Conservation (phyloP, 106 monocot species). For the Iris macrosiphon region DNA sequence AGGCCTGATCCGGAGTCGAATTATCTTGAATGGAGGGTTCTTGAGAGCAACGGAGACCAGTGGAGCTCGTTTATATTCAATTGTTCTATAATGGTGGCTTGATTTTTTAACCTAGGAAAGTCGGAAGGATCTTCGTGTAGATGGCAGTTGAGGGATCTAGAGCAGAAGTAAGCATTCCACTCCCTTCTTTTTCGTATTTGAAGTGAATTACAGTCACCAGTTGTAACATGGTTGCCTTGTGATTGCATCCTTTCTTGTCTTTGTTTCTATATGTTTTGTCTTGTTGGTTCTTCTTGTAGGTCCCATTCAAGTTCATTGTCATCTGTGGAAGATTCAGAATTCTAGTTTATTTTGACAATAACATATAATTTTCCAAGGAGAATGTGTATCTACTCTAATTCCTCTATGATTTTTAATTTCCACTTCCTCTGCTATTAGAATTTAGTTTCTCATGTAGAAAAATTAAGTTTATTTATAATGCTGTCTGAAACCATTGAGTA, state of each 20-base stretch:
- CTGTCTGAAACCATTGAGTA: too few species aligned
- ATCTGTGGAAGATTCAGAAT: too few species aligned
- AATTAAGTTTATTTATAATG: too few species aligned
- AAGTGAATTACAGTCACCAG: neutral
- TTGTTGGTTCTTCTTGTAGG: neutral
- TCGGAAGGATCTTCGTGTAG: neutral
- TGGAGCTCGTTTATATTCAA: slow-evolving; percentile 37
- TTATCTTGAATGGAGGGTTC: slow-evolving; percentile 18
- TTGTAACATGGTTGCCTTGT: slow-evolving; percentile 2
- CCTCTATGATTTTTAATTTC: too few species aligned
- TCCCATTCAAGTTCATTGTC: too few species aligned
- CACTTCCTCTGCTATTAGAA: too few species aligned
- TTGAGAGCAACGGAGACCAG: slow-evolving; percentile 11
- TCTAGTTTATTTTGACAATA: too few species aligned
- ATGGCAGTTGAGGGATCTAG: neutral
- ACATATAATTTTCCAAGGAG: too few species aligned
- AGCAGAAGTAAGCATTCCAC: neutral
- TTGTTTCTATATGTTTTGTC: neutral
- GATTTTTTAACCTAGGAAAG: neutral
- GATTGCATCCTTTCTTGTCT: neutral
- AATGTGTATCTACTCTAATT: too few species aligned
- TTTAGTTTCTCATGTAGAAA: too few species aligned
- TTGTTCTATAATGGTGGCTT: slow-evolving; percentile 36
- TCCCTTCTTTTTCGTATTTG: neutral
- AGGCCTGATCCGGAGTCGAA: slow-evolving; percentile 14